Evolutionary conservation across 2,329 filamentous ascomycete genomes (phyloP).

Genomic region (Rhexocercosporidium sp.): DNA sequence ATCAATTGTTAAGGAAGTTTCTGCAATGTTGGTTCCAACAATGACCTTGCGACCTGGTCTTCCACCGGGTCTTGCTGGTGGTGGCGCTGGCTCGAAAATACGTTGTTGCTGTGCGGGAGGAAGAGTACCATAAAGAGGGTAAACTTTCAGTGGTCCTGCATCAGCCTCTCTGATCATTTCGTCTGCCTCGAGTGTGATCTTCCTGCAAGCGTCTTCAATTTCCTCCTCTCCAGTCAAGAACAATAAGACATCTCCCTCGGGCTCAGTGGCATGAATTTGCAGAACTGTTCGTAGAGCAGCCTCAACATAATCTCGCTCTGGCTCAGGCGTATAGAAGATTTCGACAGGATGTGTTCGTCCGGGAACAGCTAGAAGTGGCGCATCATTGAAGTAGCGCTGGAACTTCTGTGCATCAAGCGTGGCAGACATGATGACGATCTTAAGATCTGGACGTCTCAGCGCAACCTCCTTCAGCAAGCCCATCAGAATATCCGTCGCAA

Average conservation of each 20-base stretch:
- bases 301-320: constrained; percentile 96
- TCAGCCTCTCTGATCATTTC: constrained; percentile 92
- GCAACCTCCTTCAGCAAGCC: constrained; percentile 92
- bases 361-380: constrained; percentile 90
- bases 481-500: constrained; percentile 97
- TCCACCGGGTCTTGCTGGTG: constrained; percentile 73
- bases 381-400: constrained; percentile 94
- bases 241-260: constrained; percentile 88
- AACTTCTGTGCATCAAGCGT: constrained; percentile 98
- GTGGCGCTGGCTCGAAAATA: constrained; percentile 91
- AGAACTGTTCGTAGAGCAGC: constrained; percentile 92
- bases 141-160: constrained; percentile 86
- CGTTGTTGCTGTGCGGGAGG: constrained; percentile 92
- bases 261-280: constrained; percentile 93
- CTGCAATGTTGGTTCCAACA: constrained; percentile 95
- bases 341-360: constrained; percentile 96
- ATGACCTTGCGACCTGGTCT: constrained; percentile 92
- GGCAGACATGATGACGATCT: constrained; percentile 99
- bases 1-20: constrained; percentile 96
- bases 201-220: constrained; percentile 94
- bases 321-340: constrained; percentile 97
- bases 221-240: constrained; percentile 99
- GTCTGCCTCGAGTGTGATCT: constrained; percentile 88
- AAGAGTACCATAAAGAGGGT: constrained; percentile 91
- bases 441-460: constrained; percentile 81